phyloP scores from a whole-genome alignment of 257 asterid genomes.

The Gentiana macrophylla region DNA sequence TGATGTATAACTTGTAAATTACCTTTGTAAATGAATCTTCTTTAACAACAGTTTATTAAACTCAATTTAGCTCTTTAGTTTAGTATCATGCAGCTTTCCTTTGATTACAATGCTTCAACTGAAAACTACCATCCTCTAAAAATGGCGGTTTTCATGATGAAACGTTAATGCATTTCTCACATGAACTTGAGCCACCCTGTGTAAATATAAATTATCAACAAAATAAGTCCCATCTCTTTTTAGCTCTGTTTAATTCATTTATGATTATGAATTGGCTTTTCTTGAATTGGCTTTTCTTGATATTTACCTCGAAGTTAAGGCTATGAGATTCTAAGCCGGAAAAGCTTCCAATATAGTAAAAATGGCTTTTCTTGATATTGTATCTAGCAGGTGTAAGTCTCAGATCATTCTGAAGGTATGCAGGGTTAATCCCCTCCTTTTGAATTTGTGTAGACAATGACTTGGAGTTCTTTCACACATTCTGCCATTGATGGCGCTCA shows the following conservation, averaged over 20 bases:
- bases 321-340: slow-evolving; percentile 2
- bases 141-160: neutral
- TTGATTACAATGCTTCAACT: neutral
- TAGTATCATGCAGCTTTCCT: neutral
- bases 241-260: neutral
- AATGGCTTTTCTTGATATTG: slow-evolving; percentile 3
- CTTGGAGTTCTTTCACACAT: slow-evolving; percentile 66
- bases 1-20: slow-evolving; percentile 1
- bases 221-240: neutral
- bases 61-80: neutral
- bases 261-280: neutral
- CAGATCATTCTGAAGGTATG: slow-evolving; percentile 69
- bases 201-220: slow-evolving; percentile 1
- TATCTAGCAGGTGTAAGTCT: slow-evolving; percentile 5
- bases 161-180: neutral
- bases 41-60: neutral
- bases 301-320: slow-evolving; percentile 5
- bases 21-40: slow-evolving; percentile 1
- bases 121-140: neutral
- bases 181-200: slow-evolving; percentile 2
- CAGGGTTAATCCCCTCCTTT: slow-evolving; percentile 58
- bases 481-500: slow-evolving; percentile 80
- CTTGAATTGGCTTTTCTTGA: neutral
- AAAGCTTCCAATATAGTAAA: neutral
- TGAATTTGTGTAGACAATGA: slow-evolving; percentile 46